Percentiles rank a stretch among this genome's conserved stretches.
These are phyloP conservation scores for Lactarius tabidus DNA, from an alignment of 768 basidiomycete species.

Conservation along the genomic window DNA sequence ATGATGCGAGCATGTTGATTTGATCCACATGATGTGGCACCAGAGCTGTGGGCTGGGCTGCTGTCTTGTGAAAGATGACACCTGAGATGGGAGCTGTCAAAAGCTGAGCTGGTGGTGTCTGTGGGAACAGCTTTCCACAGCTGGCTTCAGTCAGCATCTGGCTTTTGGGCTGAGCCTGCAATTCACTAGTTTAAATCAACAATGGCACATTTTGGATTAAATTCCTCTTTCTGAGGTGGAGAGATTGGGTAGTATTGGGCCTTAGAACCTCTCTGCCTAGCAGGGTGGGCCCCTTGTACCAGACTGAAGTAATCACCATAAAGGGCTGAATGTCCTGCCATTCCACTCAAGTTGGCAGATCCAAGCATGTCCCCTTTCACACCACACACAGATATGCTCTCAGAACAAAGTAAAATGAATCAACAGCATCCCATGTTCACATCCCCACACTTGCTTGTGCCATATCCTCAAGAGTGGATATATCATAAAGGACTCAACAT, in stretches of 20 bases:
- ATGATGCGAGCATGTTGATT: too few relatives aligned
- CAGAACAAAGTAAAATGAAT: constrained; percentile 3
- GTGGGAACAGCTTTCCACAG: too few relatives aligned
- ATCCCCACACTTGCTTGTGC: not conserved
- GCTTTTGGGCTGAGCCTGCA: too few relatives aligned
- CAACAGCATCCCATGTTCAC: constrained; percentile 1
- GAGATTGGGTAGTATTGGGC: constrained; percentile 2
- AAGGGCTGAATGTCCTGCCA: constrained; percentile 11
- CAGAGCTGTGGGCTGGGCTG: too few relatives aligned
- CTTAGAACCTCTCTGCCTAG: not conserved
- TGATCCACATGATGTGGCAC: too few relatives aligned
- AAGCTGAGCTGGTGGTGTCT: too few relatives aligned
- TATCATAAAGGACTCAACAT: constrained; percentile 3
- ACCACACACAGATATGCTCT: constrained; percentile 27
- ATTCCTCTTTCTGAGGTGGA: not conserved
- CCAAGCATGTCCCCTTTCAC: constrained; percentile 35
- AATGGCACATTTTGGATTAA: not conserved
- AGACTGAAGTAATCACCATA: constrained; percentile 33
- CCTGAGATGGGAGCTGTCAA: too few relatives aligned
- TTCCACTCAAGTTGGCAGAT: constrained; percentile 27
- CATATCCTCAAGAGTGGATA: not conserved
- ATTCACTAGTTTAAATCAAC: not conserved
- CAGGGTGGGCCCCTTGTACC: not conserved
- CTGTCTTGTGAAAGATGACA: too few relatives aligned
- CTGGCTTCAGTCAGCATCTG: too few relatives aligned